phyloP scores from a whole-genome alignment of 2,329 filamentous ascomycete species.

The Lomentospora prolificans region DNA sequence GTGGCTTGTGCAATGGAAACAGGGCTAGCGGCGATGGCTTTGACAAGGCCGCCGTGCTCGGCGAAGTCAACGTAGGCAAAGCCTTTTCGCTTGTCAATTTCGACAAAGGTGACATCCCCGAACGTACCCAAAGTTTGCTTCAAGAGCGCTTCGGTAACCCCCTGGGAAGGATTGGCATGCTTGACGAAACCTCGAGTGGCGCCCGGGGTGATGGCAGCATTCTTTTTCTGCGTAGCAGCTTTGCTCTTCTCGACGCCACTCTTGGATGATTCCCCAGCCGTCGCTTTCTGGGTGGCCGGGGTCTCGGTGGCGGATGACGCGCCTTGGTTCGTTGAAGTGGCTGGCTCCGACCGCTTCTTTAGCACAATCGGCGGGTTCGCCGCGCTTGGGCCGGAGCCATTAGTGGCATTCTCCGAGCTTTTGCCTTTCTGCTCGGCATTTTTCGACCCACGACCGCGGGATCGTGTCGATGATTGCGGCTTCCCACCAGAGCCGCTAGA shows the following conservation, averaged over 20 bases:
- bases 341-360: conserved; percentile 28
- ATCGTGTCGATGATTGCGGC: conserved; percentile 12
- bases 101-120: conserved; percentile 67
- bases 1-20: conserved; percentile 74
- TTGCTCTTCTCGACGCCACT: conserved; percentile 13
- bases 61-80: conserved; percentile 90
- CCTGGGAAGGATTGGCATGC: conserved; percentile 80
- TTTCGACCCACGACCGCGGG: conserved; percentile 24
- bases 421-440: conserved; percentile 28
- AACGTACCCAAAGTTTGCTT: conserved; percentile 65
- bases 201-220: conserved; percentile 23
- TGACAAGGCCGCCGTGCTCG: conserved; percentile 60
- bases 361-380: conserved; percentile 28
- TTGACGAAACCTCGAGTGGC: conserved; percentile 66
- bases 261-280: conserved; percentile 12
- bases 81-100: conserved; percentile 90
- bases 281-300: conserved; percentile 3
- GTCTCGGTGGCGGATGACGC: conserved; percentile 5
- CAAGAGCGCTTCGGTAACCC: conserved; percentile 74
- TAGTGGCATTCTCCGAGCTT: conserved; percentile 19
- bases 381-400: conserved; percentile 11
- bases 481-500: conserved; percentile 7
- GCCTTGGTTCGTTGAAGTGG: conserved; percentile 14
- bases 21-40: conserved; percentile 73
- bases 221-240: conserved; percentile 23